These are phyloP conservation scores for Stephanodiscus triporus DNA, from an alignment of 108 stramenopile species.

Conservation along the genomic window DNA sequence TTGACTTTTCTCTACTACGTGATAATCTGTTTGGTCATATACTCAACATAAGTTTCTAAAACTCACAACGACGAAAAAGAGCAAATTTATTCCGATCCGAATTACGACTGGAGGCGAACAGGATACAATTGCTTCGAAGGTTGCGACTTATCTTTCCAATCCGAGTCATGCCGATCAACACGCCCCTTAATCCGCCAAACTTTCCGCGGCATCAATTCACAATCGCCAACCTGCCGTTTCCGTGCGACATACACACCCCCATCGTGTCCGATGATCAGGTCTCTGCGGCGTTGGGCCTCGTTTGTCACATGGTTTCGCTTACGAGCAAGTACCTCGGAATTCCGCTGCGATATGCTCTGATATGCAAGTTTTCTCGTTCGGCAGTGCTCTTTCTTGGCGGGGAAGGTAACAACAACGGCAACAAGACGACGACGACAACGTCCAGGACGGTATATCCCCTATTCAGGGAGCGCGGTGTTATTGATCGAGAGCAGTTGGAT, in stretches of 20 bases:
- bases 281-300: slow-evolving; percentile 81
- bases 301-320: slow-evolving; percentile 75
- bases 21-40: background rate
- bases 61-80: background rate
- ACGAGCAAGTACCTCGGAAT: slow-evolving; percentile 82
- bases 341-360: slow-evolving; percentile 71
- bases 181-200: slow-evolving; percentile 11
- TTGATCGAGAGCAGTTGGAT: slow-evolving; percentile 80
- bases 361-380: slow-evolving; percentile 88
- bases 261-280: slow-evolving; percentile 77
- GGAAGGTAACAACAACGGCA: slow-evolving; percentile 5
- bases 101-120: slow-evolving; percentile 28
- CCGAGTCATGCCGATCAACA: slow-evolving; percentile 14
- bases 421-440: background rate
- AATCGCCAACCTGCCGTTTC: slow-evolving; percentile 63
- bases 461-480: slow-evolving; percentile 66
- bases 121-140: slow-evolving; percentile 26
- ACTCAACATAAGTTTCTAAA: background rate
- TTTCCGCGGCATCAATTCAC: slow-evolving; percentile 46
- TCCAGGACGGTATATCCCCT: slow-evolving; percentile 65
- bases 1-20: background rate
- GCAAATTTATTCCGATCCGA: slow-evolving; percentile 18
- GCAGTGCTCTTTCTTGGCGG: slow-evolving; percentile 52
- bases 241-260: slow-evolving; percentile 65
- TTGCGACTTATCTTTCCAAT: slow-evolving; percentile 37